A percentile compares a stretch with the other conserved stretches of the same genome.
Conservation (phyloP, 805 yeast genomes). For the Wilhelminamyces savonicus region DNA sequence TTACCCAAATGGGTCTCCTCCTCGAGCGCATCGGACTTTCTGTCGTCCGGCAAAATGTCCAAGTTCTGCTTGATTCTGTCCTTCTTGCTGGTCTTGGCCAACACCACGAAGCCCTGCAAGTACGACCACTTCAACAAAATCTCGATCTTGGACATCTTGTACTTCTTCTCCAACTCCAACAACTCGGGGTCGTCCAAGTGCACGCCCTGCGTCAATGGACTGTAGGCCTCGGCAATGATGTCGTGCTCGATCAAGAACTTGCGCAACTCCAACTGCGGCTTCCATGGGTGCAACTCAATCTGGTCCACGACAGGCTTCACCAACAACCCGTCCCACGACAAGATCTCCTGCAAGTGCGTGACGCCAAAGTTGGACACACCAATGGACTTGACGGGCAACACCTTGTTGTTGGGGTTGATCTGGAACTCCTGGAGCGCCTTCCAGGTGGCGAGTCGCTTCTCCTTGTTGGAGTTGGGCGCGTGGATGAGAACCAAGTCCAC, state of each 20-base stretch:
- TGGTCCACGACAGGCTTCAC: conserved; percentile 65
- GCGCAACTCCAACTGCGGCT: conserved; percentile 59
- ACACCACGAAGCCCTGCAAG: conserved; percentile 63
- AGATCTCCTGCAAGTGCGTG: conserved; percentile 53
- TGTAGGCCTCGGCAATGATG: conserved; percentile 66
- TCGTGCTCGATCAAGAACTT: conserved; percentile 50
- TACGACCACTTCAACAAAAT: conserved; percentile 68
- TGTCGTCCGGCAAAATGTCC: conserved; percentile 36
- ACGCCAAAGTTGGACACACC: conserved; percentile 76
- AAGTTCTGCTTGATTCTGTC: conserved; percentile 50
- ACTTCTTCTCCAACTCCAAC: conserved; percentile 41
- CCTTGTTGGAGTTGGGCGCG: conserved; percentile 40
- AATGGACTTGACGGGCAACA: conserved; percentile 54
- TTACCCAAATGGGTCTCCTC: conserved; percentile 25
- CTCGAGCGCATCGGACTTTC: conserved; percentile 17
- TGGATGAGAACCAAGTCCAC: conserved; percentile 42
- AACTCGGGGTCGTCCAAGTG: conserved; percentile 52
- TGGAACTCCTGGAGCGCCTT: conserved; percentile 71
- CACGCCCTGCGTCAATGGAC: conserved; percentile 68
- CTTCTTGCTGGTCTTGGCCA: conserved; percentile 57
- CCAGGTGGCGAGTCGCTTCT: conserved; percentile 55
- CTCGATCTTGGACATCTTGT: conserved; percentile 50
- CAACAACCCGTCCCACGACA: conserved; percentile 43
- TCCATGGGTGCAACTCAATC: conserved; percentile 81
- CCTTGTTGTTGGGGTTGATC: conserved; percentile 26